Conservation (phyloP, 2,329 filamentous ascomycete species). For the Fusarium chuoi region DNA sequence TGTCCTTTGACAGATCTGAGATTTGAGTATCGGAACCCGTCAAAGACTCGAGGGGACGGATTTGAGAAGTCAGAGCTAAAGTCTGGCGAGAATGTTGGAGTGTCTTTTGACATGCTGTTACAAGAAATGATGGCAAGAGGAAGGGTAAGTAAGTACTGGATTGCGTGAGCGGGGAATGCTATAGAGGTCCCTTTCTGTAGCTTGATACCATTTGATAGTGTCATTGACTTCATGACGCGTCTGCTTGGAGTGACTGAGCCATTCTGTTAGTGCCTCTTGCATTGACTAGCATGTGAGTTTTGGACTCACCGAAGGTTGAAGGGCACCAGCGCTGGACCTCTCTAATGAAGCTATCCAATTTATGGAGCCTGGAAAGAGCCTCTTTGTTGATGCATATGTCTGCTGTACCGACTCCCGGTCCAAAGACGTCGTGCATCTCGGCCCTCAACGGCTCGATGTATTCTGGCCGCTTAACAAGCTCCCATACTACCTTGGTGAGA, state of each 20-base stretch:
- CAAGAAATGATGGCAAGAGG: no score
- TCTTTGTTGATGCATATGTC: neutral
- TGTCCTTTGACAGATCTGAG: neutral
- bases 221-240: neutral
- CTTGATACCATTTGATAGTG: neutral
- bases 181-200: neutral
- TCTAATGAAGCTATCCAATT: neutral
- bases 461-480: neutral
- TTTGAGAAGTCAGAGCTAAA: neutral
- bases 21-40: neutral
- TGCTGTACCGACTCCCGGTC: fast-evolving
- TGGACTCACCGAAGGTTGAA: neutral
- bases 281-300: fast-evolving
- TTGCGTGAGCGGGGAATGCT: neutral
- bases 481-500: neutral
- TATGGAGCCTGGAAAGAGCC: neutral
- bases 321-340: neutral
- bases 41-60: neutral
- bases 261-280: fast-evolving
- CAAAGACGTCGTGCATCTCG: neutral
- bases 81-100: neutral
- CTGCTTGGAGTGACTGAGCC: neutral
- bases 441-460: neutral
- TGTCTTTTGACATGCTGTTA: neutral
- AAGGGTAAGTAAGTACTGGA: fast-evolving